Evolutionary conservation across 768 basidiomycete genomes (phyloP), one percentile per base, ranked within the genome.

Genomic region (Lentinula detonsa): DNA sequence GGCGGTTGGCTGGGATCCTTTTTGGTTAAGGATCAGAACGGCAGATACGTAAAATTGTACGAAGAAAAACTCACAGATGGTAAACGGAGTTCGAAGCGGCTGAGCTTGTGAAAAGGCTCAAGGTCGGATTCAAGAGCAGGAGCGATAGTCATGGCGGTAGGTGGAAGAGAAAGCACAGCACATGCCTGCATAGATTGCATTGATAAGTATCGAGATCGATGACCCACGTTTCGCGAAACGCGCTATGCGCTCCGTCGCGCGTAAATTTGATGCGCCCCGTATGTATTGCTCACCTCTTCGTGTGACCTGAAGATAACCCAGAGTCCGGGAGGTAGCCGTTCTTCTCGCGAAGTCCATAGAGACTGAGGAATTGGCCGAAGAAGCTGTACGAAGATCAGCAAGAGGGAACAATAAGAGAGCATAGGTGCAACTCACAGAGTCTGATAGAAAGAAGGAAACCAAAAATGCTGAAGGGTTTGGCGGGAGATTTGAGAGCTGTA

Each of bases 41-140:
- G 61, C 56, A 28, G 28, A n/a, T 21, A 50, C 61, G 61, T 50
- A 51, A 62, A 16, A 34, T 10, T 37, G 16, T 9, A 54, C 10
- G n/a, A 37, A 54, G n/a, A 45, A 6, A 45, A n/a, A 55, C 51
- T 35, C 23, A 55, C 53, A 7, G 43, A 42, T 35, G 61, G 50
- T 21, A 34, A n/a, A 53, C 67, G 0, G 62, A 73, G 70, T 49
- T 69, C 64, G 62, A 86, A 70, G 54, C 79, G 79, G 66, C 74
- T 72, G 62, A 88, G 74, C 60, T 84, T 85, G 57, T 79, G 73
- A 60, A 85, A 78, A 8, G 86, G 85, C 66, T 86, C 82, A 42
- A 88, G 76, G 66, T 88, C 86, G 58, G 71, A 71, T 69, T 87
- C 85, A 52, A 87, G 80, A 37, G 85, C 87, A 48, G 85, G 76